These are phyloP conservation scores for Gilbertella persicaria DNA, from an alignment of 371 early-diverging fungal genomes.

Conservation along the genomic window DNA sequence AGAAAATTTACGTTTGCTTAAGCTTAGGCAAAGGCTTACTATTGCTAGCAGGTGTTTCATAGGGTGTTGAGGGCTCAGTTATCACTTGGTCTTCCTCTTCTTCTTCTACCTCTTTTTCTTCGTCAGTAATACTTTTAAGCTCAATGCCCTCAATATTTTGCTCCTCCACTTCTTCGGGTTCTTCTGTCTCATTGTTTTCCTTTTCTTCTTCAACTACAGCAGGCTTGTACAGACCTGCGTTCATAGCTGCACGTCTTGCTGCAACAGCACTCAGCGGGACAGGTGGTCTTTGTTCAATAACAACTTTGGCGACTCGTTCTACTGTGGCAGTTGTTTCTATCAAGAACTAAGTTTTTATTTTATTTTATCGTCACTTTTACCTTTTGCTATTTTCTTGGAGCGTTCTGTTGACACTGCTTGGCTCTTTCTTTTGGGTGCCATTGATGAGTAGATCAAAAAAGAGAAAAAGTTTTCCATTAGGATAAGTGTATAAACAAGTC, in stretches of 20 bases:
- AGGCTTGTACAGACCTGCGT: constrained; percentile 16
- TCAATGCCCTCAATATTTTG: background rate
- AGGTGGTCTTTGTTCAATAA: background rate
- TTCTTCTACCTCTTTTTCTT: constrained; percentile 3
- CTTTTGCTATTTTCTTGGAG: too few relatives aligned
- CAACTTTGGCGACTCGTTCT: background rate
- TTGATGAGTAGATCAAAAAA: too few relatives aligned
- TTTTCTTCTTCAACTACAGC: constrained; percentile 4
- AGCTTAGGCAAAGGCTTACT: background rate
- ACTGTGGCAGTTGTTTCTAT: too few relatives aligned
- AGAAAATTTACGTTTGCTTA: background rate
- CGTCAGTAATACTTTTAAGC: background rate
- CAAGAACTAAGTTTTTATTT: too few relatives aligned
- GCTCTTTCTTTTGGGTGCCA: too few relatives aligned
- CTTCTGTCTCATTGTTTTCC: background rate
- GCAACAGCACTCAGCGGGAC: constrained; percentile 26
- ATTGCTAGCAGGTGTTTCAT: background rate
- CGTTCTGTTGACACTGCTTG: too few relatives aligned
- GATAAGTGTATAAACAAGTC: too few relatives aligned
- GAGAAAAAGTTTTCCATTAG: too few relatives aligned
- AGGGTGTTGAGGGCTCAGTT: constrained; percentile 10
- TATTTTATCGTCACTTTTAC: too few relatives aligned
- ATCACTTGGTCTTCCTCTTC: background rate
- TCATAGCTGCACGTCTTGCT: constrained; percentile 23
- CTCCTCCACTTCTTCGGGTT: background rate